Evolutionary conservation across 129 eudicot genomes (phyloP).

Genomic region (Daucus carota): DNA sequence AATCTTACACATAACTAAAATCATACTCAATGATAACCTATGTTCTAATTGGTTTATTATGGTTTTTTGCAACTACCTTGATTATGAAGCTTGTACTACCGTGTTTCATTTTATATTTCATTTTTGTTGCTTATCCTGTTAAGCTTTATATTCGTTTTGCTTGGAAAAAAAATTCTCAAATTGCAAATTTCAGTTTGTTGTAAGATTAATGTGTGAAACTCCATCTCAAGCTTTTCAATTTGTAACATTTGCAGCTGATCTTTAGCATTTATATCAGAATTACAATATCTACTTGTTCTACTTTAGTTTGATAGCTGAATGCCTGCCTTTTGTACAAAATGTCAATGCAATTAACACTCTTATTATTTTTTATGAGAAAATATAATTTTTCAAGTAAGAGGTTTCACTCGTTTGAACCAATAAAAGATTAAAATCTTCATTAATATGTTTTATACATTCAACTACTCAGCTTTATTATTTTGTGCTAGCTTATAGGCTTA

Average conservation of each 20-base stretch:
- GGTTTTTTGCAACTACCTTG: not conserved
- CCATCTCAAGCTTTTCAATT: not conserved
- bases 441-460: not conserved
- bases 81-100: not conserved
- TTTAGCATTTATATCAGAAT: not conserved
- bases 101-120: not conserved
- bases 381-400: not conserved
- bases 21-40: not conserved
- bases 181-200: not conserved
- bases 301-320: not conserved
- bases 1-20: not conserved
- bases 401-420: not conserved
- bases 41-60: too few species aligned
- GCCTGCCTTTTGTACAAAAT: not conserved
- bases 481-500: not conserved
- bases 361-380: not conserved
- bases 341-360: not conserved
- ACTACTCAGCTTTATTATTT: not conserved
- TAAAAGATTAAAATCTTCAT: not conserved
- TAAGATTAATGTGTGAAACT: not conserved
- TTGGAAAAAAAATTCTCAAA: not conserved
- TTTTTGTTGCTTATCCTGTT: not conserved
- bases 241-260: not conserved
- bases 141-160: not conserved
- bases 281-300: not conserved